phyloP scores from a whole-genome alignment of 2,329 filamentous ascomycete genomes.

The Diaporthe eres region DNA sequence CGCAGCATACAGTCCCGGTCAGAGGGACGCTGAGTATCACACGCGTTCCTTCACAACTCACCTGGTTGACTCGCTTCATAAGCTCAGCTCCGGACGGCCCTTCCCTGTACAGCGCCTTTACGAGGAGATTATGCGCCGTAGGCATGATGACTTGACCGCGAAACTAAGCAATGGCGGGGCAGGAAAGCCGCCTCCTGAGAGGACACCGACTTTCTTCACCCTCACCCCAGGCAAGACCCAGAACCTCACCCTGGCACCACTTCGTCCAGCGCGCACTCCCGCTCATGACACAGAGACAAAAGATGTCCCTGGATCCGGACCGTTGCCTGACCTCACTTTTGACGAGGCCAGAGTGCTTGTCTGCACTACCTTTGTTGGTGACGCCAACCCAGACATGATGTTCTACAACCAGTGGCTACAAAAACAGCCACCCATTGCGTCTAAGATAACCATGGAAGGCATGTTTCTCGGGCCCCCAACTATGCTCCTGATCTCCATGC shows the following conservation, averaged over 20 bases:
- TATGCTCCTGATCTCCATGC: constrained; percentile 77
- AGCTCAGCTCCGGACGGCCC: constrained; percentile 65
- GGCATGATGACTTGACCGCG: constrained; percentile 58
- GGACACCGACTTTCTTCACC: constrained; percentile 67
- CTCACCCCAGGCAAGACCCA: constrained; percentile 68
- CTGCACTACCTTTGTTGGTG: constrained; percentile 76
- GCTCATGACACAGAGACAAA: constrained; percentile 42
- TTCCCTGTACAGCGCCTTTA: constrained; percentile 70
- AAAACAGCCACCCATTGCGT: constrained; percentile 67
- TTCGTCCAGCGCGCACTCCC: constrained; percentile 49
- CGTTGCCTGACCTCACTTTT: constrained; percentile 69
- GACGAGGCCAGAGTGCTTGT: constrained; percentile 75
- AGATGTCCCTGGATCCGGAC: constrained; percentile 56
- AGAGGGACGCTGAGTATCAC: constrained; percentile 58
- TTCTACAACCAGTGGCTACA: constrained; percentile 78
- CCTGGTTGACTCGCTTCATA: constrained; percentile 68
- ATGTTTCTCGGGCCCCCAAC: constrained; percentile 78
- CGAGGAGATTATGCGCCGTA: constrained; percentile 66
- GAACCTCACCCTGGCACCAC: constrained; percentile 66
- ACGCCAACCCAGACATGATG: constrained; percentile 75
- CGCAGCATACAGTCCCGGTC: constrained; percentile 70
- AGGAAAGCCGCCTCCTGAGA: constrained; percentile 53
- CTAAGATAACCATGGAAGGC: constrained; percentile 74
- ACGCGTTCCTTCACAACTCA: constrained; percentile 71
- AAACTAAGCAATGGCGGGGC: constrained; percentile 64